A percentile compares a stretch with the other conserved stretches of the same genome.
These are phyloP conservation scores for Combretum micranthum DNA, from an alignment of 345 rosid species.

Conservation along the genomic window DNA sequence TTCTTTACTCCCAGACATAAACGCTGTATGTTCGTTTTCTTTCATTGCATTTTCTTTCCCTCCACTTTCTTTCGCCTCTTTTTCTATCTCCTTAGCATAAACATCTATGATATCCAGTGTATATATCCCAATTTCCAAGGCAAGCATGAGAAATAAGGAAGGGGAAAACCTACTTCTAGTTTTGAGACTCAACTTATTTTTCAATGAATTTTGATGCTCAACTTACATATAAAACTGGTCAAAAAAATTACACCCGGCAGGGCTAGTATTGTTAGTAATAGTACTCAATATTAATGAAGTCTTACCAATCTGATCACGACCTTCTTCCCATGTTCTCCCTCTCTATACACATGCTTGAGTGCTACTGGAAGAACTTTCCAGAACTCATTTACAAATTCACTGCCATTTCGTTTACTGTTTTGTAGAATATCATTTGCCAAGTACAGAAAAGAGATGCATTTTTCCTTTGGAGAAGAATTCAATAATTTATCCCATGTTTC, in stretches of 20 bases:
- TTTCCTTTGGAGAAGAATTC: constrained; percentile 64
- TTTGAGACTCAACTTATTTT: no score
- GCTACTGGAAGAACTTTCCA: constrained; percentile 69
- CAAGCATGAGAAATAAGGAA: no score
- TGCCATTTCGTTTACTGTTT: constrained; percentile 67
- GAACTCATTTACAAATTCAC: constrained; percentile 72
- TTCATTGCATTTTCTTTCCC: no score
- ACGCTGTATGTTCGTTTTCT: no score
- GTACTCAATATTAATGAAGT: constrained; percentile 8
- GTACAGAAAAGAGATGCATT: constrained; percentile 54
- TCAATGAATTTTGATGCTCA: no score
- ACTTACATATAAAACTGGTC: neutral
- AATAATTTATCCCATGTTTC: constrained; percentile 62
- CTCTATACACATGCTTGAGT: constrained; percentile 46
- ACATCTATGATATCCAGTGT: no score
- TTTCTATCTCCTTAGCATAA: no score
- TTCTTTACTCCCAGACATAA: no score
- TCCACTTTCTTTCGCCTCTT: no score
- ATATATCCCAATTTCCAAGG: no score
- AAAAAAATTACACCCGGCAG: neutral
- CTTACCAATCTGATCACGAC: constrained; percentile 54
- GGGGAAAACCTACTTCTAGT: no score
- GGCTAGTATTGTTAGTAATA: neutral
- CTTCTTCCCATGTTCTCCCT: constrained; percentile 52
- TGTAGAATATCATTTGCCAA: constrained; percentile 76